Percentiles rank a stretch among this genome's conserved stretches.
These are phyloP conservation scores for Thoreauomyces humboldtii DNA, from an alignment of 192 early-diverging fungal genomes.

Conservation along the genomic window DNA sequence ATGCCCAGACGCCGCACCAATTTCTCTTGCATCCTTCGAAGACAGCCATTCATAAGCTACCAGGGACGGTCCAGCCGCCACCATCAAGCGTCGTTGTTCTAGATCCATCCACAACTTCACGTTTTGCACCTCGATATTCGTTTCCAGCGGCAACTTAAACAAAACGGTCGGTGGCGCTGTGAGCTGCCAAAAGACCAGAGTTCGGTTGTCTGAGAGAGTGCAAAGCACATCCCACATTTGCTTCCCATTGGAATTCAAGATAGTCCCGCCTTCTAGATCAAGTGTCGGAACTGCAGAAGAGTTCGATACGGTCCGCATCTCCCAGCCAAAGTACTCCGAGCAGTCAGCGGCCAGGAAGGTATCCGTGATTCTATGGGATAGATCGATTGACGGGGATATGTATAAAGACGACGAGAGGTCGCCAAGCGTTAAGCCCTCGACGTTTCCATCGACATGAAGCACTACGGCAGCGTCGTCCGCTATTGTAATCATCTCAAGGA, in stretches of 20 bases:
- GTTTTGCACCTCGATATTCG: neutral
- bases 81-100: neutral
- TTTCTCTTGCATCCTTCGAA: constrained; percentile 8
- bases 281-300: neutral
- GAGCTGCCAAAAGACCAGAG: constrained; percentile 19
- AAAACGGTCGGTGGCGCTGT: constrained; percentile 6
- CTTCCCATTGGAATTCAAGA: constrained; percentile 19
- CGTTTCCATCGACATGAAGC: too few species aligned
- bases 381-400: too few species aligned
- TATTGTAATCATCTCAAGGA: too few species aligned
- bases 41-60: neutral
- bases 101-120: constrained; percentile 8
- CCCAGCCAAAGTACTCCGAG: constrained; percentile 22
- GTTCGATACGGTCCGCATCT: constrained; percentile 1
- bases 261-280: constrained; percentile 4
- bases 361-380: too few species aligned
- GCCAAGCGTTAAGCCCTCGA: too few species aligned
- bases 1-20: too few species aligned
- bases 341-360: neutral
- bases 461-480: too few species aligned
- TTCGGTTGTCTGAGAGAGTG: neutral
- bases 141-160: neutral
- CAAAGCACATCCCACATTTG: constrained; percentile 22
- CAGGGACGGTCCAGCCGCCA: neutral
- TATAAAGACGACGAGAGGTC: too few species aligned